Evolutionary conservation across 2,329 filamentous ascomycete genomes (phyloP).

Genomic region (Alternaria rosae): DNA sequence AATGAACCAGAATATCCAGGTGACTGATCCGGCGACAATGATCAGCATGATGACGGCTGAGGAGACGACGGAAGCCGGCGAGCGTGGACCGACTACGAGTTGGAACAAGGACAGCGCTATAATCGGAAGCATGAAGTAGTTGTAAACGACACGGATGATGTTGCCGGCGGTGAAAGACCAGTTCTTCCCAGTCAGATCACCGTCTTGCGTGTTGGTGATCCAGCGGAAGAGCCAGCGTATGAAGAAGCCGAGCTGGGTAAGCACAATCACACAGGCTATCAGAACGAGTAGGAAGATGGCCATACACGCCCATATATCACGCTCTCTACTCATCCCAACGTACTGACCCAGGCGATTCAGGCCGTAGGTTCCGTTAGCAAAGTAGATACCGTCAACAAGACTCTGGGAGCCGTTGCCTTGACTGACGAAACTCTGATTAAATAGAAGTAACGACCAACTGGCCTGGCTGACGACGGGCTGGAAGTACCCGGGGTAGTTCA

Average conservation of each 20-base stretch:
- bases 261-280: constrained; percentile 69
- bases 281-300: constrained; percentile 88
- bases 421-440: constrained; percentile 88
- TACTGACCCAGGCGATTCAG: constrained; percentile 80
- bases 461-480: constrained; percentile 88
- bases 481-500: constrained; percentile 93
- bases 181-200: constrained; percentile 91
- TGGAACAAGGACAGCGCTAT: constrained; percentile 91
- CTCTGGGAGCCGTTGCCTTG: constrained; percentile 70
- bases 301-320: constrained; percentile 94
- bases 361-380: constrained; percentile 78
- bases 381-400: constrained; percentile 85
- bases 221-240: constrained; percentile 77
- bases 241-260: constrained; percentile 80
- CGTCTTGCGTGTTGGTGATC: constrained; percentile 75
- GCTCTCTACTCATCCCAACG: constrained; percentile 76
- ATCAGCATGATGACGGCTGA: constrained; percentile 78
- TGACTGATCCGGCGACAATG: constrained; percentile 74
- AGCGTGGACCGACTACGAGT: constrained; percentile 75
- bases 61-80: constrained; percentile 74
- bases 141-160: constrained; percentile 82
- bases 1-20: constrained; percentile 83
- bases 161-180: constrained; percentile 73
- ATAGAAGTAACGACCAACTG: constrained; percentile 89
- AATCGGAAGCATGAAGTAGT: constrained; percentile 88